A percentile compares a stretch with the other conserved stretches of the same genome.
Conservation (phyloP, 2,329 filamentous ascomycete genomes). For the Fusarium sp. region DNA sequence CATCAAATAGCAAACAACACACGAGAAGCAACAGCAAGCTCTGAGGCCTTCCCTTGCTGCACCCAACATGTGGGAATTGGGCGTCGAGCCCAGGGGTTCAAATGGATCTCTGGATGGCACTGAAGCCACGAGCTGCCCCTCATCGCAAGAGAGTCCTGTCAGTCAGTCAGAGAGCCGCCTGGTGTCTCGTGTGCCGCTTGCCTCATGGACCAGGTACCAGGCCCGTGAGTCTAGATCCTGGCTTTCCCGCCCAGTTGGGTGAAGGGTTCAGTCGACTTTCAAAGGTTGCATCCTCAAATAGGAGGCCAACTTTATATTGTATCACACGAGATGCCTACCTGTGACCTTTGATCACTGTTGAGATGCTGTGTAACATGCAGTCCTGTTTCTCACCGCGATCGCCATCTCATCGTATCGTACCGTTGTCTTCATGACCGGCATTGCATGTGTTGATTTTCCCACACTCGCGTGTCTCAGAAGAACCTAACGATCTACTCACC, state of each 20-base stretch:
- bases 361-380: neutral
- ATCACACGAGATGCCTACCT: neutral
- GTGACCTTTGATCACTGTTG: neutral
- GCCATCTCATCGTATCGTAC: neutral
- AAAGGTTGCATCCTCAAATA: conserved; percentile 10
- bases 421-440: neutral
- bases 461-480: neutral
- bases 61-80: conserved; percentile 17
- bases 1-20: neutral
- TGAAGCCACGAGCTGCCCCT: conserved; percentile 16
- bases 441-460: conserved; percentile 1
- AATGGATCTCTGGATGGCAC: conserved; percentile 18
- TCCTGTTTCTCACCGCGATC: neutral
- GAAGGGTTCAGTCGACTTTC: neutral
- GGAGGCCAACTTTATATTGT: neutral
- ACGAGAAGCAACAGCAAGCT: neutral
- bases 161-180: neutral
- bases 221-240: conserved; percentile 22
- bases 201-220: neutral
- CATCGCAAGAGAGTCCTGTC: conserved; percentile 4
- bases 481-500: neutral
- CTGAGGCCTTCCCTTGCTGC: conserved; percentile 26
- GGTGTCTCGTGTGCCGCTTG: conserved; percentile 9
- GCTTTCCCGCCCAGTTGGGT: neutral
- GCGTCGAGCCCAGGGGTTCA: conserved; percentile 17